phyloP scores from a whole-genome alignment of 2,329 filamentous ascomycete species.

The Lecanicillium sp. region DNA sequence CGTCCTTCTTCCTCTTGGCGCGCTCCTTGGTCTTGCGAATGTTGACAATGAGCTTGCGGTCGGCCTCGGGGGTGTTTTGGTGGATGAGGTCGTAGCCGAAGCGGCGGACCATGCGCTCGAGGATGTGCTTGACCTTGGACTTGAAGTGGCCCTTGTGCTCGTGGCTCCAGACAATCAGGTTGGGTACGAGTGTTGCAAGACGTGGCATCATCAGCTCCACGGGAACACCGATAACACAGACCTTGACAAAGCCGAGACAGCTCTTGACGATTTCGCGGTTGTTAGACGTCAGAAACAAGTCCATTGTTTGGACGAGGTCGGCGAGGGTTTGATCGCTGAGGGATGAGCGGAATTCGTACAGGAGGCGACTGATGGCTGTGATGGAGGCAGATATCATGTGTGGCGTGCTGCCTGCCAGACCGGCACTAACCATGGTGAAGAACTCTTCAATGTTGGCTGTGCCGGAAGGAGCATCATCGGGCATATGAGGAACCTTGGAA shows the following conservation, averaged over 20 bases:
- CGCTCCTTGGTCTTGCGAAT: constrained; percentile 94
- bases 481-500: constrained; percentile 80
- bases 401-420: constrained; percentile 82
- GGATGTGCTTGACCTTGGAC: constrained; percentile 94
- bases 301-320: constrained; percentile 89
- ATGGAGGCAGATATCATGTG: constrained; percentile 99
- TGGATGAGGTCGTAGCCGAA: constrained; percentile 81
- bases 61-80: constrained; percentile 71
- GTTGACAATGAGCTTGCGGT: constrained; percentile 84
- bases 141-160: constrained; percentile 98
- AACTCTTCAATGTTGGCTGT: constrained; percentile 85
- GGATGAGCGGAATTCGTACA: constrained; percentile 78
- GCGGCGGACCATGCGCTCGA: constrained; percentile 86
- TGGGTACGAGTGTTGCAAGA: constrained; percentile 70
- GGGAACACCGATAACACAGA: constrained; percentile 81
- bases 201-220: constrained; percentile 70
- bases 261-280: constrained; percentile 95
- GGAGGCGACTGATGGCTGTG: constrained; percentile 83
- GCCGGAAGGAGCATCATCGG: constrained; percentile 66
- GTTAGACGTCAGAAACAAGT: constrained; percentile 91
- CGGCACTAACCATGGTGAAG: constrained; percentile 96
- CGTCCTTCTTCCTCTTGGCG: constrained; percentile 80
- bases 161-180: constrained; percentile 91
- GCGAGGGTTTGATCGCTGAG: constrained; percentile 62
- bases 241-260: constrained; percentile 93